These are phyloP conservation scores for Blepharisma stoltei DNA, from an alignment of 73 alveolate genomes.

Conservation along the genomic window DNA sequence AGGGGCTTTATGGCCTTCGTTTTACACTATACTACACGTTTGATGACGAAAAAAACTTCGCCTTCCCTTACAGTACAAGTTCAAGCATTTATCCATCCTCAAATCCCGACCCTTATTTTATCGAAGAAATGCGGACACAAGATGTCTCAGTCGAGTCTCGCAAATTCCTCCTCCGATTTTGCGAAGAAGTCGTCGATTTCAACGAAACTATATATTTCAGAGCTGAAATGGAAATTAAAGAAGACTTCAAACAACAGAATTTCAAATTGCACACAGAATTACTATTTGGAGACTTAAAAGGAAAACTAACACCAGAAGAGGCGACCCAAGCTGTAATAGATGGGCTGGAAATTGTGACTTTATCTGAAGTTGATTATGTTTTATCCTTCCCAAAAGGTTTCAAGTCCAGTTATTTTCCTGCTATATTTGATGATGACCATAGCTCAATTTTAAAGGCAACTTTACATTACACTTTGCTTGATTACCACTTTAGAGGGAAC, in stretches of 20 bases:
- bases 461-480: conserved; percentile 33
- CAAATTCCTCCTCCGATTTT: conserved; percentile 34
- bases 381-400: background rate
- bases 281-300: background rate
- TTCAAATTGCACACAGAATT: background rate
- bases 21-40: background rate
- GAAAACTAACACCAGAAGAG: conserved; percentile 4
- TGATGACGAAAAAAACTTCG: background rate
- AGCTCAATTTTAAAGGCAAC: conserved; percentile 34
- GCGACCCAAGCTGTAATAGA: conserved; percentile 20
- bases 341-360: background rate
- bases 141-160: conserved; percentile 1
- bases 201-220: conserved; percentile 11
- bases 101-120: too few species aligned
- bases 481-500: conserved; percentile 23
- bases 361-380: background rate
- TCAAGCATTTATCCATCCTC: too few species aligned
- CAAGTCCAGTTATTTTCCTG: conserved; percentile 36
- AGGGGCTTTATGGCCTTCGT: conserved; percentile 41
- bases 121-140: too few species aligned
- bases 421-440: conserved; percentile 39
- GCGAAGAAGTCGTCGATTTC: conserved; percentile 37
- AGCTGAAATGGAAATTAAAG: conserved; percentile 31
- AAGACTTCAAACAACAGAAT: background rate
- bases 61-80: background rate